phyloP scores from a whole-genome alignment of 2,329 filamentous ascomycete species.

The Claviceps humidiphila region DNA sequence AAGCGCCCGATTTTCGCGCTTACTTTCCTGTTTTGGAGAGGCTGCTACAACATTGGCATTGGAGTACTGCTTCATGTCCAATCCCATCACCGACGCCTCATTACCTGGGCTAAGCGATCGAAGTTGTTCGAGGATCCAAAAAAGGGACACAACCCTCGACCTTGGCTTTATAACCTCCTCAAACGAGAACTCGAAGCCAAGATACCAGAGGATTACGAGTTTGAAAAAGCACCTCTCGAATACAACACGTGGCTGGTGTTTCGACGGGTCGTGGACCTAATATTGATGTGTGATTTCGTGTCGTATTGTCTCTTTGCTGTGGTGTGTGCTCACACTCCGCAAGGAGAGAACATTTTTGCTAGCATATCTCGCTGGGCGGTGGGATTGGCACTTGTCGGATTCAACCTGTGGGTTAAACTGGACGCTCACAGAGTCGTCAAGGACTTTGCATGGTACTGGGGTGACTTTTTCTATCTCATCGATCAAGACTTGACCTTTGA shows the following conservation, averaged over 20 bases:
- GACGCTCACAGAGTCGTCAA: constrained; percentile 97
- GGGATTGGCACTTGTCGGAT: constrained; percentile 68
- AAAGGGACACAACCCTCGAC: constrained; percentile 69
- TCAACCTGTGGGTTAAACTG: constrained; percentile 97
- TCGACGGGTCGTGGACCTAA: constrained; percentile 86
- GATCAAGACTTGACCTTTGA: constrained; percentile 97
- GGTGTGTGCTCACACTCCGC: constrained; percentile 66
- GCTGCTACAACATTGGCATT: constrained; percentile 87
- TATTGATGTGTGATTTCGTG: constrained; percentile 96
- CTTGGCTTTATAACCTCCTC: constrained; percentile 68
- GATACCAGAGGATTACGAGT: constrained; percentile 84
- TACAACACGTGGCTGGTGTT: constrained; percentile 99
- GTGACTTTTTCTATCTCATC: constrained; percentile 97
- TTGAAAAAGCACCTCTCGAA: constrained; percentile 85
- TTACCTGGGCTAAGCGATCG: constrained; percentile 76
- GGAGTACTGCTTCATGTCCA: constrained; percentile 80
- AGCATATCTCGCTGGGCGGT: constrained; percentile 63
- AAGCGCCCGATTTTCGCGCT: constrained; percentile 68
- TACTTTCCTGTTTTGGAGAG: constrained; percentile 84
- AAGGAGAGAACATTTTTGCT: constrained; percentile 55
- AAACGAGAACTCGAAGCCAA: constrained; percentile 89
- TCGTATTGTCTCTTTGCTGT: constrained; percentile 95
- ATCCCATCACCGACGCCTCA: constrained; percentile 74
- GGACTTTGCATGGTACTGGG: constrained; percentile 99
- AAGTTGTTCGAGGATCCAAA: constrained; percentile 75